Base-by-base conservation (phyloP, 768 basidiomycete genomes). In the Terana coerulea region DNA sequence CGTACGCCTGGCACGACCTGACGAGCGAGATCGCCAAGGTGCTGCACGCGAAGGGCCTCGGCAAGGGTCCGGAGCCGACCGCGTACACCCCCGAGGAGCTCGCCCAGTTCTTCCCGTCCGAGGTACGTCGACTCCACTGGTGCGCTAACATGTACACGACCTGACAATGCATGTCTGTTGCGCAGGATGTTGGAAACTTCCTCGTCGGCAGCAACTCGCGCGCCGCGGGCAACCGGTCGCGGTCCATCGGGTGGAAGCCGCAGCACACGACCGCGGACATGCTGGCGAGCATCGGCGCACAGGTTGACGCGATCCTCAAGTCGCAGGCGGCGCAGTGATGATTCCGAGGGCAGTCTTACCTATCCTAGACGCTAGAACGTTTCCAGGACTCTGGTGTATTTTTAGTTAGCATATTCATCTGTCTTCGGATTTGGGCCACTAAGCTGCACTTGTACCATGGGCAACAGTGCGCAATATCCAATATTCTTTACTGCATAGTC, bases 201-300 rank as follows among this genome's bases (percentile, higher is more conserved):
- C 8, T n/a, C n/a, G 19, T 43, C 33, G 48, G 31, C 17, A 49
- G 51, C 26, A 55, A 55, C 21, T 31, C 53, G 1, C 56, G 59
- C 15, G 53, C 42, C 24, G 21, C 34, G 17, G 54, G 41, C 22
- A 49, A 47, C 30, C 68, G 66, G 37, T 68, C 73, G 1, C 61
- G 67, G 17, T 47, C 68, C 9, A 61, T 78, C 51, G 76, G 77
- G 2, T 78, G 77, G 77, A 69, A 68, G 42, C 75, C 76, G 1
- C 64, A 58, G 10, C 67, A 73, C 49, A 70, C 67, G 0, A 75
- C 62, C 8, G 48, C 42, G 10, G 75, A 77, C 49, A 58, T 80
- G 61, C 51, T 76, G 41, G 70, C 63, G 14, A 74, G 71, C 55
- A 66, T 79, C 51, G 61, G 60, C 35, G 59, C 64, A 1, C 75